These are phyloP conservation scores for Nyssa sinensis DNA, from an alignment of 148 eudicot species.

Conservation along the genomic window DNA sequence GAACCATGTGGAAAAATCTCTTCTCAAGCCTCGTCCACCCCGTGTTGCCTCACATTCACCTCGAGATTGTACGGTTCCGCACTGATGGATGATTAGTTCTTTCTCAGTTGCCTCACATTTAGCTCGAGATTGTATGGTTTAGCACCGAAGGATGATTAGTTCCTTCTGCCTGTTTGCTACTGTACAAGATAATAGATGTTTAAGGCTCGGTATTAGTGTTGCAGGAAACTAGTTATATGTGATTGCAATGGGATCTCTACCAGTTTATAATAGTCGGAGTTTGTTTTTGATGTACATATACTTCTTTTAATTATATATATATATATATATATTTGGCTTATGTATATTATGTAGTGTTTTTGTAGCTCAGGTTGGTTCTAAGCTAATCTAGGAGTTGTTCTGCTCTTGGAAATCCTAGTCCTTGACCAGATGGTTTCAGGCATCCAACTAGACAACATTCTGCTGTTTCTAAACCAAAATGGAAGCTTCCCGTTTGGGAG, in stretches of 20 bases:
- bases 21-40: slow-evolving; percentile 7
- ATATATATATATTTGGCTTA: too few species aligned
- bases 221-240: neutral
- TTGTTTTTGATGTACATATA: too few species aligned
- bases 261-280: too few species aligned
- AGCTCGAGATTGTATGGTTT: slow-evolving; percentile 28
- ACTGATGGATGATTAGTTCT: neutral
- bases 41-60: slow-evolving; percentile 11
- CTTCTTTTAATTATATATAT: too few species aligned
- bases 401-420: too few species aligned
- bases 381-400: too few species aligned
- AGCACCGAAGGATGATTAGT: slow-evolving; percentile 13
- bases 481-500: too few species aligned
- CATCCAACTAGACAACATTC: too few species aligned
- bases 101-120: slow-evolving; percentile 14
- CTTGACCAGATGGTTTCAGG: too few species aligned
- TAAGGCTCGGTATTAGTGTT: neutral
- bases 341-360: too few species aligned
- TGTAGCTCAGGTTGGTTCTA: too few species aligned
- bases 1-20: slow-evolving; percentile 9
- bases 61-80: slow-evolving; percentile 28
- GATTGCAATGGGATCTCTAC: neutral
- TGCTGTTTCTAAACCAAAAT: too few species aligned
- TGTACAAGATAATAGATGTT: neutral
- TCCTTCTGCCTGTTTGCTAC: neutral